Percentiles rank a stretch among this genome's conserved stretches.
Conservation (phyloP, 2,329 filamentous ascomycete species). For the Diaporthe vaccinii region DNA sequence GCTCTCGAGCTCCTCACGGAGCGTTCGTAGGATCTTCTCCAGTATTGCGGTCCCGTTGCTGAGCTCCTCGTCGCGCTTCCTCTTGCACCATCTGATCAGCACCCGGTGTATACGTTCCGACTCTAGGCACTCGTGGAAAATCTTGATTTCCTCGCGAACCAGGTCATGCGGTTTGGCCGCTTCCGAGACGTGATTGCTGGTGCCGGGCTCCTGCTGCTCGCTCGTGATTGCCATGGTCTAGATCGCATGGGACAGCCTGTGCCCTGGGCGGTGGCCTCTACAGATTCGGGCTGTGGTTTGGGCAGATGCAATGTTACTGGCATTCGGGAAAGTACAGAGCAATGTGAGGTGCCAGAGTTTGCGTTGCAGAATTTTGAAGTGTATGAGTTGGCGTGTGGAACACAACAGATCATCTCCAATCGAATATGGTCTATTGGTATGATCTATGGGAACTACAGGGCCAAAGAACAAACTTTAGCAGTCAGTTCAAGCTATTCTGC, state of each 20-base stretch:
- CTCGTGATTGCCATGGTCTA: not conserved
- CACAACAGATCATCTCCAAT: not conserved
- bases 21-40: not conserved
- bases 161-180: not conserved
- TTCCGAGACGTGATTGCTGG: not conserved
- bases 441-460: not conserved
- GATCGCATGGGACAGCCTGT: not conserved
- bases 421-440: not conserved
- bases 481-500: not conserved
- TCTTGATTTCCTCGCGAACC: not conserved
- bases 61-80: constrained; percentile 1
- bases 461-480: not conserved
- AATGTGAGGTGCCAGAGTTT: not conserved
- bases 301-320: not conserved
- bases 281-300: no score
- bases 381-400: not conserved
- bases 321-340: not conserved
- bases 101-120: not conserved
- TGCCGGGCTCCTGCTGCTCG: not conserved
- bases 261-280: not conserved
- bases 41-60: not conserved
- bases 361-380: not conserved
- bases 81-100: constrained; percentile 15
- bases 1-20: not conserved
- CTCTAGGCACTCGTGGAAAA: not conserved